phyloP scores from a whole-genome alignment of 768 basidiomycete species.

The Russula emetica region DNA sequence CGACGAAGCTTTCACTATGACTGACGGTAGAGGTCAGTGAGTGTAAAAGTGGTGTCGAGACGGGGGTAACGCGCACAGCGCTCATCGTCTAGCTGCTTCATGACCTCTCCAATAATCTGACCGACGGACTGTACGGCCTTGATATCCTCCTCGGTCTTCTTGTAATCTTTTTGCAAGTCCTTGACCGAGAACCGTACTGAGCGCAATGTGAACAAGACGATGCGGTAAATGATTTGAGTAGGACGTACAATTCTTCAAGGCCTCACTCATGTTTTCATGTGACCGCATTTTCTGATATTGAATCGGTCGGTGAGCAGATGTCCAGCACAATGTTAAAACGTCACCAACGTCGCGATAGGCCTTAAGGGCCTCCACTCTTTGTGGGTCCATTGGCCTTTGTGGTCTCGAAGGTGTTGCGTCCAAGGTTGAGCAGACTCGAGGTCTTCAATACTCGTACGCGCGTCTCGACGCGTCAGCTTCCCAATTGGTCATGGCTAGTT shows the following conservation, averaged over 20 bases:
- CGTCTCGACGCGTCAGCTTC: conserved; percentile 32
- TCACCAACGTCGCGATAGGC: conserved; percentile 64
- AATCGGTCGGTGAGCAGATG: conserved; percentile 19
- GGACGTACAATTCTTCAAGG: conserved; percentile 80
- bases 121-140: conserved; percentile 98
- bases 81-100: conserved; percentile 98
- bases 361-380: conserved; percentile 68
- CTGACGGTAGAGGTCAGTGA: conserved; percentile 38
- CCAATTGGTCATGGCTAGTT: background rate
- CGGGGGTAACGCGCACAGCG: conserved; percentile 60
- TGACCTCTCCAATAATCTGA: conserved; percentile 97
- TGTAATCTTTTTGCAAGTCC: conserved; percentile 82
- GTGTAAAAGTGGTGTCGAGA: background rate
- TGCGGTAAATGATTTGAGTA: background rate
- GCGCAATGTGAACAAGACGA: background rate
- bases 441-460: background rate
- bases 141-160: conserved; percentile 97
- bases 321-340: background rate
- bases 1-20: conserved; percentile 98
- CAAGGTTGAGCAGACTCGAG: conserved; percentile 12
- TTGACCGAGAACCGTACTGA: conserved; percentile 91
- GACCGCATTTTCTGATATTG: conserved; percentile 85
- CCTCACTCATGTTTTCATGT: conserved; percentile 83
- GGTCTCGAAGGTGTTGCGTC: conserved; percentile 32
- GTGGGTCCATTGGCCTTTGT: conserved; percentile 58